Evolutionary conservation across 1,139 yeast species (phyloP), one percentile per base, ranked within the genome.

Genomic region (Tardiomyces digboiensis): DNA sequence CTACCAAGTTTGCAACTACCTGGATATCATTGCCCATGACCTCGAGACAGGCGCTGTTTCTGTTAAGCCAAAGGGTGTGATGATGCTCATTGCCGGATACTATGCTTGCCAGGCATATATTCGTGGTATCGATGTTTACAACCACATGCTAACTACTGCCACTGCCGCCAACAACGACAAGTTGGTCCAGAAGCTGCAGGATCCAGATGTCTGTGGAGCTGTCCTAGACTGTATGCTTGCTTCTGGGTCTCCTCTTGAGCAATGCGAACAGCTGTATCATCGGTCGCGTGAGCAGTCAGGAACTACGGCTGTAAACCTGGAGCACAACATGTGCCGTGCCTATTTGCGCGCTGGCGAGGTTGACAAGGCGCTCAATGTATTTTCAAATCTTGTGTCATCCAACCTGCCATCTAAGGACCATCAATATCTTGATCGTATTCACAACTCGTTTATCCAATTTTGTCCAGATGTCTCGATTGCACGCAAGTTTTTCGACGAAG

Each of bases 401-500:
- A 64, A 51, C 40, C 55, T 26, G 33, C 33, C 33, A 16, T 16
- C 55, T 39, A 46, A 49, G 57, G 57, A 63, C 55, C 59, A 61
- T 42, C 70, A 77, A 46, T 71, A 76, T 45, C 62, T 77, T 58
- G 70, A 75, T 40, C 86, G 83, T 61, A 80, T 85, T 43, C 95
- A 86, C 65, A 72, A 84, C 52, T 72, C 83, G 3, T 86, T 86
- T 57, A 82, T 86, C 57, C 93, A 94, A 41, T 78, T 76, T 52
- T 82, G 89, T 62, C 76, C 78, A 55, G 89, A 85, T 57, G 70
- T 82, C 44, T 70, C 71, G 38, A 81, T 86, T 42, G 84, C 95
- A 6, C 77, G 75, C 57, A 76, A 78, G 44, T 86, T 85, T 57
- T 85, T 82, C 58, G 80, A 79, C 52, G 84, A 82, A 59, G 91